phyloP scores from a whole-genome alignment of 2,329 filamentous ascomycete genomes.

The Neofusicoccum sp. region DNA sequence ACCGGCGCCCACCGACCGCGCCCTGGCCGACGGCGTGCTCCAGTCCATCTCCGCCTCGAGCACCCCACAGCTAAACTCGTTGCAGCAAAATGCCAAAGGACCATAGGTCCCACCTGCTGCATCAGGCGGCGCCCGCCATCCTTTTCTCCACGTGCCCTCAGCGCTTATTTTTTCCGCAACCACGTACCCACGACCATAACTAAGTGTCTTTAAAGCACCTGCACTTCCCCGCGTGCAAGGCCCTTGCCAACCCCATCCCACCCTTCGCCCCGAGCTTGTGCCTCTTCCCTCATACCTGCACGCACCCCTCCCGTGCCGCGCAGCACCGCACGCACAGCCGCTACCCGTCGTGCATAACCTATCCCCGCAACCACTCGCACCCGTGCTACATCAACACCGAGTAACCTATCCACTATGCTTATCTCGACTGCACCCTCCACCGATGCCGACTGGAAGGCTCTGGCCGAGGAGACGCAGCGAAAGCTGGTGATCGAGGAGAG shows the following conservation, averaged over 20 bases:
- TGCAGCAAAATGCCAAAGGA: constrained; percentile 5
- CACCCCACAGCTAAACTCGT: constrained; percentile 16
- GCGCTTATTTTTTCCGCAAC: background rate
- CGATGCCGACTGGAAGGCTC: constrained; percentile 8
- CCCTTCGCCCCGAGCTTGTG: background rate
- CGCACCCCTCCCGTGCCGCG: background rate
- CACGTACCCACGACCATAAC: background rate
- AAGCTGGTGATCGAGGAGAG: constrained; percentile 7
- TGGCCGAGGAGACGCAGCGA: constrained; percentile 1
- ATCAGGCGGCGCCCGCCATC: constrained; percentile 1
- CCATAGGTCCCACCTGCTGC: constrained; percentile 13
- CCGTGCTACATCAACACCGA: constrained; percentile 49
- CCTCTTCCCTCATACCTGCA: too few species aligned
- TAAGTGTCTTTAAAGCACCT: background rate
- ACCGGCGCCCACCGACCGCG: constrained; percentile 15
- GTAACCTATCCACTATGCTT: constrained; percentile 35
- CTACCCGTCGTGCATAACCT: constrained; percentile 33
- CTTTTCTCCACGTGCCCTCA: background rate
- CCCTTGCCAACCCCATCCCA: constrained; percentile 15
- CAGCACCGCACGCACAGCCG: too few species aligned
- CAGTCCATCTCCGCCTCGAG: constrained; percentile 12
- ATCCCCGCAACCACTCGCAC: background rate
- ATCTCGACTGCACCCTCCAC: constrained; percentile 4
- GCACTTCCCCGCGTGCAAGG: constrained; percentile 8
- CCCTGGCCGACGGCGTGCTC: background rate